phyloP scores from a whole-genome alignment of 2,329 filamentous ascomycete genomes.

The Juglanconis juglandina region DNA sequence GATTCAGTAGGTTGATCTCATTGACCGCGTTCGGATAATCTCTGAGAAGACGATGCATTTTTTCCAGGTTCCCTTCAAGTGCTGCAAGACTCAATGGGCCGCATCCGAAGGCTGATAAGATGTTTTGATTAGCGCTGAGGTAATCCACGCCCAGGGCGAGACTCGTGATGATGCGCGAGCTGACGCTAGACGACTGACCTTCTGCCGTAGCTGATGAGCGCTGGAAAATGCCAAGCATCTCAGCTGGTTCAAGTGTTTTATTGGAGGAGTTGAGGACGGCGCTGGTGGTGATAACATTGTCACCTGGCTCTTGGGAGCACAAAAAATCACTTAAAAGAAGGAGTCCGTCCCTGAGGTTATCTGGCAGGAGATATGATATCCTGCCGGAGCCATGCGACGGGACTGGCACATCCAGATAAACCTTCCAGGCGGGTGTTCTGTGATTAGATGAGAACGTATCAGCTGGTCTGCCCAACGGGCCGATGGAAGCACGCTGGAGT shows the following conservation, averaged over 20 bases:
- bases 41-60: not conserved
- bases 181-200: not conserved
- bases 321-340: not conserved
- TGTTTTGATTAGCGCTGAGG: not conserved
- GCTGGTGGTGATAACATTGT: not conserved
- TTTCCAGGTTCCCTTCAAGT: not conserved
- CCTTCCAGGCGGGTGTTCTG: not conserved
- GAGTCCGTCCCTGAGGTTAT: not conserved
- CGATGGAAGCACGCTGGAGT: not conserved
- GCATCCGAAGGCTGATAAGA: not conserved
- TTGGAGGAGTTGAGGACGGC: not conserved
- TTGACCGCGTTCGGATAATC: not conserved
- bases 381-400: too few relatives aligned
- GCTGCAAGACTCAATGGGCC: conserved; percentile 2
- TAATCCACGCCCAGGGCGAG: not conserved
- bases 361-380: too few relatives aligned
- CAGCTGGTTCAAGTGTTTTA: not conserved
- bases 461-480: not conserved
- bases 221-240: not conserved
- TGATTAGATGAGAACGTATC: not conserved
- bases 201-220: not conserved
- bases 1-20: not conserved
- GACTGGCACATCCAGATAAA: not conserved
- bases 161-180: not conserved
- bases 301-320: not conserved